Conservation (phyloP, 345 rosid species). For the Psidium guajava region DNA sequence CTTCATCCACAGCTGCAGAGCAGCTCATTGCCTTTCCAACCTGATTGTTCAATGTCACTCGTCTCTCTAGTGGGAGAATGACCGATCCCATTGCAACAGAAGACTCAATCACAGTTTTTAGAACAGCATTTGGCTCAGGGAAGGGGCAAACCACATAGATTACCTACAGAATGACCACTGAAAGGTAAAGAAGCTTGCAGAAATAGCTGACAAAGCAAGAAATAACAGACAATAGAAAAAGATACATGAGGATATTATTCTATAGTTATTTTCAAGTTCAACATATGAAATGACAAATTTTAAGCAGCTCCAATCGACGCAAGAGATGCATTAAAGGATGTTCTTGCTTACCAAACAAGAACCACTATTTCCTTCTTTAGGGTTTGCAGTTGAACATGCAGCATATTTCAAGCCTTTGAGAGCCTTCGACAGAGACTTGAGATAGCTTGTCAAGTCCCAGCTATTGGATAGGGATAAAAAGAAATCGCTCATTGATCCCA, state of each 20-base stretch:
- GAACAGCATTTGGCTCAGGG: conserved; percentile 89
- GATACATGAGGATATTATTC: background rate
- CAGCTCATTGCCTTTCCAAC: conserved; percentile 83
- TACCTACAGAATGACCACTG: conserved; percentile 34
- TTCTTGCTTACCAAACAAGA: conserved; percentile 61
- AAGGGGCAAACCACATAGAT: conserved; percentile 98
- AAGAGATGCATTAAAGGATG: background rate
- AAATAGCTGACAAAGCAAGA: background rate
- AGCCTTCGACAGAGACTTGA: conserved; percentile 86
- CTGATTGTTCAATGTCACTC: conserved; percentile 55
- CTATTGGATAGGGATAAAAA: conserved; percentile 97
- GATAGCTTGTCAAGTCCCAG: conserved; percentile 93
- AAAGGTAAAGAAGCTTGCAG: background rate
- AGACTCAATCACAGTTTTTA: conserved; percentile 77
- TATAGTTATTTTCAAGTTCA: background rate
- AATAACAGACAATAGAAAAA: background rate
- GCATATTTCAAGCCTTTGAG: conserved; percentile 75
- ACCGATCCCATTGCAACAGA: conserved; percentile 82
- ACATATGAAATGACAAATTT: background rate
- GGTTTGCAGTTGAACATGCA: conserved; percentile 41
- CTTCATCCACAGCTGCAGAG: conserved; percentile 82
- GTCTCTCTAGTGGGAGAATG: conserved; percentile 52
- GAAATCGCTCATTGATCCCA: conserved; percentile 97
- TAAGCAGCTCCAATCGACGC: background rate
- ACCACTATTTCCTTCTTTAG: conserved; percentile 75